Base-by-base conservation (phyloP, 2,329 filamentous ascomycete genomes). In the Penicillium janthinellum region DNA sequence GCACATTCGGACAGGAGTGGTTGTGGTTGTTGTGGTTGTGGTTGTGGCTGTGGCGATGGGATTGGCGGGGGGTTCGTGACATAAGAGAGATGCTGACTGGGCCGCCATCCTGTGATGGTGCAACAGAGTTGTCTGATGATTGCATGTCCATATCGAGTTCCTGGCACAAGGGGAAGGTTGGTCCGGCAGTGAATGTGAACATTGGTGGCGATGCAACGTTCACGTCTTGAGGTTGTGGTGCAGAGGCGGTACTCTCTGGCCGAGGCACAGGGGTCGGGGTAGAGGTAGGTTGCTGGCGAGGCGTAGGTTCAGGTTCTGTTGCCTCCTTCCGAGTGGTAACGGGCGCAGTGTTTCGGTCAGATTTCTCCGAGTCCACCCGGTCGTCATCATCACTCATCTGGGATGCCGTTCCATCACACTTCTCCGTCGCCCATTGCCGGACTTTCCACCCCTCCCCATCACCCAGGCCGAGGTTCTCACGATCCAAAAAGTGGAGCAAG, bases 401-500 rank as follows among this genome's bases (percentile, higher is more conserved):
- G 20, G 73, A 64, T n/a, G 69, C 72, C 6, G 69, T 73, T 54
- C 78, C 78, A 64, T 82, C 79, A 58, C 77, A 77, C 59, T 78
- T 75, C 65, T 81, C 79, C 12, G 78, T 81, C 25, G 80, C 80
- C 86, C 86, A 89, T 73, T 86, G 84, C 63, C 86, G 78, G 61
- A 89, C 81, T 66, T 80, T 80, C 82, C 84, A 87, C 7, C 86
- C 91, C 74, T 96, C 93, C 14, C 91, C 91, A 74, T 95, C 90
- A 50, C 84, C 85, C 12, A 95, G 73, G 0, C 91, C 92, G 57
- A 96, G 82, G 64, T 91, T 87, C 71, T 92, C 88, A 71, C 86
- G 89, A 73, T 98, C 93, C 56, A 98, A 80, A 67, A 96, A 96
- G 15, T 83, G 78, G n/a, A 97, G 79, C 5, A 99, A 81, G 67